phyloP scores from a whole-genome alignment of 2,329 filamentous ascomycete species.

The Sarocladiaceae sp. region DNA sequence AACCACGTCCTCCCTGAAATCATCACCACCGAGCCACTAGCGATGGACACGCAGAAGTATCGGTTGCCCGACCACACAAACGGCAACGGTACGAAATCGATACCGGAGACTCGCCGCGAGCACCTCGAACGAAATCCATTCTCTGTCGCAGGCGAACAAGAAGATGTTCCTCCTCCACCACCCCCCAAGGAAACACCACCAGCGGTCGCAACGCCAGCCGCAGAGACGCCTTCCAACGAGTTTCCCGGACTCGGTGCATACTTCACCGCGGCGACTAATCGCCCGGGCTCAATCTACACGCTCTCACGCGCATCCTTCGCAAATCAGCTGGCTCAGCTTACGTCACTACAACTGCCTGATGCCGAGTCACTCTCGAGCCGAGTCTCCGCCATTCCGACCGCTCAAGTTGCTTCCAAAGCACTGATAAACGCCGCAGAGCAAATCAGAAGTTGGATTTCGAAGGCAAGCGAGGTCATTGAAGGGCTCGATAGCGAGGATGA shows the following conservation, averaged over 20 bases:
- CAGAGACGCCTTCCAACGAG: conserved; percentile 30
- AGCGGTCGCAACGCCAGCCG: conserved; percentile 20
- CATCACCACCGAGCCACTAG: conserved; percentile 43
- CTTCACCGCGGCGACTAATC: conserved; percentile 63
- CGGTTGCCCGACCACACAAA: conserved; percentile 66
- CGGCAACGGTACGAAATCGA: conserved; percentile 63
- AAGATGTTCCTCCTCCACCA: conserved; percentile 19
- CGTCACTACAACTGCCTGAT: conserved; percentile 83
- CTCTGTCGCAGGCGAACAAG: neutral
- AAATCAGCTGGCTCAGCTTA: conserved; percentile 88
- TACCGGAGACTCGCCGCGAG: conserved; percentile 52
- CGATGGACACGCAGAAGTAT: conserved; percentile 72
- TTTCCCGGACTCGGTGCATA: conserved; percentile 54
- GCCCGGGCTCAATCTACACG: conserved; percentile 87
- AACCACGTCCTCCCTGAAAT: conserved; percentile 46
- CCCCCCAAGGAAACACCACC: conserved; percentile 26
- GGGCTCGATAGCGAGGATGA: conserved; percentile 94
- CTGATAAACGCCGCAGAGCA: conserved; percentile 86
- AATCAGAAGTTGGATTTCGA: conserved; percentile 89
- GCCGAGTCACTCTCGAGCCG: conserved; percentile 77
- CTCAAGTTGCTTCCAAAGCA: conserved; percentile 76
- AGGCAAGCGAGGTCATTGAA: conserved; percentile 82
- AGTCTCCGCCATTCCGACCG: conserved; percentile 80
- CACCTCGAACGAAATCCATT: conserved; percentile 46
- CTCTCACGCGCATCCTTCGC: conserved; percentile 89